A percentile compares a stretch with the other conserved stretches of the same genome.
Conservation (phyloP, 2,329 filamentous ascomycete species). For the Phyllosticta citriasiana region DNA sequence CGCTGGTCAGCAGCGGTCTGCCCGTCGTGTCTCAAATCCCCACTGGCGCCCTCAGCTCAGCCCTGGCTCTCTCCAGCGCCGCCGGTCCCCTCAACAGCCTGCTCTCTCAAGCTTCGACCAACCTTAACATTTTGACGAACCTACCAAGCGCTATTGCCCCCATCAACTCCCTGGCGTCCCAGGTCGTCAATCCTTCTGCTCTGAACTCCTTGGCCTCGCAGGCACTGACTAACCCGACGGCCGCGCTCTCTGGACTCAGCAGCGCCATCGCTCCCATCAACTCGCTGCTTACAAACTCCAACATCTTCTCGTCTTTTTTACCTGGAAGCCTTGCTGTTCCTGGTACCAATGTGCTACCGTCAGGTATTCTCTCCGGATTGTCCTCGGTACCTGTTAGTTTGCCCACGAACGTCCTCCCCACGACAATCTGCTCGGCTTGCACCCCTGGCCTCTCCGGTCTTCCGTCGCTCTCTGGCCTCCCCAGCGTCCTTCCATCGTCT, state of each 20-base stretch:
- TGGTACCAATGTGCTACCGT: background rate
- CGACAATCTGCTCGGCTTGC: background rate
- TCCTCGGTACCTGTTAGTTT: background rate
- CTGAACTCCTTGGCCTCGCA: background rate
- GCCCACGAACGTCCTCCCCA: background rate
- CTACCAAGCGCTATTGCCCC: background rate
- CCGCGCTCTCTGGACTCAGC: background rate
- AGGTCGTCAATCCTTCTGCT: background rate
- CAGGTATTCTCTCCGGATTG: background rate
- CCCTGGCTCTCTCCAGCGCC: background rate
- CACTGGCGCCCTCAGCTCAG: background rate
- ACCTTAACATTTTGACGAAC: background rate
- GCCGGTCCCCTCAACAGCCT: background rate
- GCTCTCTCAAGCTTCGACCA: background rate
- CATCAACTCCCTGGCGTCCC: background rate
- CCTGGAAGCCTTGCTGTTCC: background rate
- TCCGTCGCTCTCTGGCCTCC: background rate
- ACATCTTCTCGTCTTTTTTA: background rate
- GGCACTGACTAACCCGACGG: background rate
- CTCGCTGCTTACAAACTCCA: background rate
- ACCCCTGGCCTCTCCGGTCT: background rate
- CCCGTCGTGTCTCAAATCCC: too few relatives aligned
- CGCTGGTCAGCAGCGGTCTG: too few relatives aligned
- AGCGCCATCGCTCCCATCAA: background rate
- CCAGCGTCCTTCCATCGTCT: background rate